Percentiles rank a stretch among this genome's conserved stretches.
phyloP scores from a whole-genome alignment of 805 yeast genomes.

The Zygoascus flipseniorum region DNA sequence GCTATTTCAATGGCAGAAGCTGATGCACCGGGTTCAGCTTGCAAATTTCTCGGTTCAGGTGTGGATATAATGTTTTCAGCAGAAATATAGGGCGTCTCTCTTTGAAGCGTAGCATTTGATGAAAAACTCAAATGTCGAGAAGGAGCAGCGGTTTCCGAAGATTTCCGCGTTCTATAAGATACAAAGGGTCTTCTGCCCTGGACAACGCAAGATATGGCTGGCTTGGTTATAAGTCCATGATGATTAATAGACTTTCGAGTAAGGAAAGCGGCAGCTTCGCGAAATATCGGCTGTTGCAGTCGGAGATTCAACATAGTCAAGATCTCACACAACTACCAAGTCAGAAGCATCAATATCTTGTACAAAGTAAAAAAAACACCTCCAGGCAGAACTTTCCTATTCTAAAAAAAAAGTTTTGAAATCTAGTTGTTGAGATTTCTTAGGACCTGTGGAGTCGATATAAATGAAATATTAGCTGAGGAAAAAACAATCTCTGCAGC shows the following conservation, averaged over 20 bases:
- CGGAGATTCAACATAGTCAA: neutral
- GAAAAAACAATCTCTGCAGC: neutral
- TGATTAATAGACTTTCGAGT: neutral
- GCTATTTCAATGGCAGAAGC: conserved; percentile 6
- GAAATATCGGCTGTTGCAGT: neutral
- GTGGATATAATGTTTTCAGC: neutral
- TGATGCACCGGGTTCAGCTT: neutral
- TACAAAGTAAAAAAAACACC: too few relatives aligned
- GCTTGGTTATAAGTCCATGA: neutral
- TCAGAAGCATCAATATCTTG: too few relatives aligned
- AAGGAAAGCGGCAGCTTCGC: neutral
- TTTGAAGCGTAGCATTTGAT: neutral
- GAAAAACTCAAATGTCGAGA: neutral
- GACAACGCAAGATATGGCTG: neutral
- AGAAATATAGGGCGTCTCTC: neutral
- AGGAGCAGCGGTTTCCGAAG: neutral
- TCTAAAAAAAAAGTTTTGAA: too few relatives aligned
- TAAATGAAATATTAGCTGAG: neutral
- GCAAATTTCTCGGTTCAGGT: neutral
- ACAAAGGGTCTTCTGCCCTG: neutral
- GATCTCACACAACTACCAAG: too few relatives aligned
- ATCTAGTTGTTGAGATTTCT: too few relatives aligned
- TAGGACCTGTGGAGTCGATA: too few relatives aligned
- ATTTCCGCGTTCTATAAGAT: neutral
- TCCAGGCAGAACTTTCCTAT: too few relatives aligned